phyloP scores from a whole-genome alignment of 2,329 filamentous ascomycete species.

The Trichoderma breve region DNA sequence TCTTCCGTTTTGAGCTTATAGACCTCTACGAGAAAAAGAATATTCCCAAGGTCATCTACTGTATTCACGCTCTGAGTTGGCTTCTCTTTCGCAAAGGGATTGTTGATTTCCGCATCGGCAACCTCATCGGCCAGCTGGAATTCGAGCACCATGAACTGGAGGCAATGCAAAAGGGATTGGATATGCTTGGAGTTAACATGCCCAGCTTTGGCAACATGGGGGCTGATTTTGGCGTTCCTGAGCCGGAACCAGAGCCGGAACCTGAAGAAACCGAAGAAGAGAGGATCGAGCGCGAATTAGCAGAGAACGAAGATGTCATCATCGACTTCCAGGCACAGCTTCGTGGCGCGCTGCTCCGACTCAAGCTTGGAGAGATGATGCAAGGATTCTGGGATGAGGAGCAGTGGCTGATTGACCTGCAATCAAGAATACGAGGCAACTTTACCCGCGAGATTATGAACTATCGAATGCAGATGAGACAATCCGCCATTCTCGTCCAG shows the following conservation, averaged over 20 bases:
- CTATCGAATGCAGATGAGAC: constrained; percentile 80
- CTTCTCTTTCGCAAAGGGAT: constrained; percentile 94
- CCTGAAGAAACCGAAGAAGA: constrained; percentile 89
- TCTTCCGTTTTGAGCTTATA: constrained; percentile 95
- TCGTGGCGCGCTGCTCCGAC: constrained; percentile 73
- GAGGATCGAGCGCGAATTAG: constrained; percentile 75
- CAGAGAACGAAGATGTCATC: constrained; percentile 70
- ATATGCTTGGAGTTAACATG: constrained; percentile 93
- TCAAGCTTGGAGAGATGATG: constrained; percentile 80
- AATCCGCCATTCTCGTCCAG: constrained; percentile 77
- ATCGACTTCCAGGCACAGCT: constrained; percentile 84
- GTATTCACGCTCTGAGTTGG: constrained; percentile 96
- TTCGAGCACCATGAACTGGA: constrained; percentile 98
- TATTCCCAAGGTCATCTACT: constrained; percentile 98
- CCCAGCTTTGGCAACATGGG: constrained; percentile 98
- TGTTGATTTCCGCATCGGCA: constrained; percentile 92
- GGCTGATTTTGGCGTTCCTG: constrained; percentile 81
- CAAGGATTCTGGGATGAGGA: constrained; percentile 86
- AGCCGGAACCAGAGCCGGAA: constrained; percentile 55
- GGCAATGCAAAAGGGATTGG: constrained; percentile 92
- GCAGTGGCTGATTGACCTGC: constrained; percentile 72
- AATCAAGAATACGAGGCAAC: constrained; percentile 83
- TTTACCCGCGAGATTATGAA: constrained; percentile 79
- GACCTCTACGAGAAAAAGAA: constrained; percentile 99
- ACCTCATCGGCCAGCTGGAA: constrained; percentile 91